Base-by-base conservation (phyloP, 1,139 yeast genomes). In the Geotrichum restrictum region DNA sequence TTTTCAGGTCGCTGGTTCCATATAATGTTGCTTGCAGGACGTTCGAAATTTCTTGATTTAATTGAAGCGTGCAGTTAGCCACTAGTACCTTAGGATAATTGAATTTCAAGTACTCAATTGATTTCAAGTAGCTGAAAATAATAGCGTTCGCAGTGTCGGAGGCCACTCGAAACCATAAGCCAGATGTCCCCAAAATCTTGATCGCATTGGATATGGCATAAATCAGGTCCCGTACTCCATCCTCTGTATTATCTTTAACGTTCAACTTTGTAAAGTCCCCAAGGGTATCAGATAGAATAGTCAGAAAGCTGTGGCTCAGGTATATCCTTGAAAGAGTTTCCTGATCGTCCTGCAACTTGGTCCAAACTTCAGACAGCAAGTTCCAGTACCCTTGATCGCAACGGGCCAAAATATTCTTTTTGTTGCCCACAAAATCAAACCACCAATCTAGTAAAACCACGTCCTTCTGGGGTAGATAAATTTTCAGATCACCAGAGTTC, bases 361-460 rank as follows among this genome's bases (percentile, higher is more conserved):
- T 19, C 57, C 57, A 54, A 10, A 45, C 37, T 8, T 44, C 31
- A 31, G 46, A 19, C 29, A 54, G 27, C 19, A 60, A 37, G 1
- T 22, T 16, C 64, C 62, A 61, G 29, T 56, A 53, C 3, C 50
- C 53, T 13, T 43, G 33, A 27, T 54, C 36, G 24, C 51, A 45
- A 40, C 60, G 42, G 54, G 61, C 60, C 16, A 34, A 32, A 1
- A 52, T 39, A 24, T 52, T 51, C 37, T 51, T 53, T 33, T 55
- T 52, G 22, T 59, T 58, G 18, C 58, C 77, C 59, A 88, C 67
- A 59, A 91, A 74, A 62, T 87, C 94, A 56, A 82, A 73, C 2
- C 85, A 60, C 60, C 89, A 74, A 51, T 85, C 91, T 39, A 85
- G 70, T 2, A 88, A 69, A 53, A 88, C 88, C 0, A 69, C 62